Evolutionary conservation across 2,329 filamentous ascomycete genomes (phyloP), one percentile per base, ranked within the genome.

Genomic region (Botrytis elliptica): DNA sequence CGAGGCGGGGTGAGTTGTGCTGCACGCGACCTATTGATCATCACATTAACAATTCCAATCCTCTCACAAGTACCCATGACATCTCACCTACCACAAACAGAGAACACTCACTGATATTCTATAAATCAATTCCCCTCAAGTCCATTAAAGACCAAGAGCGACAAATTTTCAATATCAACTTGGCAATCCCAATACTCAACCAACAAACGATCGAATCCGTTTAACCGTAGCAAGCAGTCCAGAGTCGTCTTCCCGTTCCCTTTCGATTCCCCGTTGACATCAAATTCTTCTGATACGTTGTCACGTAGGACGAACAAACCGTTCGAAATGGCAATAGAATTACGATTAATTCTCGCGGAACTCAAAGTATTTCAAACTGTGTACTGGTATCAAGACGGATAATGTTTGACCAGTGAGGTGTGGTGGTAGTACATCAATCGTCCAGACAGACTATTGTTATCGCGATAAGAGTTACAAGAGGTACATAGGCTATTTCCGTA

Each of bases 1-100:
- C 46, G 71, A 69, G 55, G 55, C 55, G 64, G 55, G 64, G 64
- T 62, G 64, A 62, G 64, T 73, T 62, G 71, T 73, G 62, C 64
- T 73, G 60, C 55, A 57, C 52, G 49, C 38, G 38, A 57, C 18
- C 49, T 57, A 25, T 46, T 46, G 6, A 44, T 36, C 42, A 66
- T 49, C 42, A 44, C 20, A 33, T 62, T 40, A 62, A 18, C 67
- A 70, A 70, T 20, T 12, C 40, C 38, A 69, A 57, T 59, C 29
- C n/a, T 59, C 20, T 18, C 25, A 59, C 20, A 57, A 57, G 29
- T 7, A 29, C 4, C 12, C 66, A 42, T 20, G 5, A 44, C n/a
- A 69, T 16, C 18, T 12, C 12, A 6, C 16, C 14, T 33, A 44
- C 9, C 20, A 57, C 20, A n/a, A 42, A 29, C 4, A 40, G 66